Evolutionary conservation across 768 basidiomycete species (phyloP), one percentile per base, ranked within the genome.

Genomic region (Sporobolomyces roseus): DNA sequence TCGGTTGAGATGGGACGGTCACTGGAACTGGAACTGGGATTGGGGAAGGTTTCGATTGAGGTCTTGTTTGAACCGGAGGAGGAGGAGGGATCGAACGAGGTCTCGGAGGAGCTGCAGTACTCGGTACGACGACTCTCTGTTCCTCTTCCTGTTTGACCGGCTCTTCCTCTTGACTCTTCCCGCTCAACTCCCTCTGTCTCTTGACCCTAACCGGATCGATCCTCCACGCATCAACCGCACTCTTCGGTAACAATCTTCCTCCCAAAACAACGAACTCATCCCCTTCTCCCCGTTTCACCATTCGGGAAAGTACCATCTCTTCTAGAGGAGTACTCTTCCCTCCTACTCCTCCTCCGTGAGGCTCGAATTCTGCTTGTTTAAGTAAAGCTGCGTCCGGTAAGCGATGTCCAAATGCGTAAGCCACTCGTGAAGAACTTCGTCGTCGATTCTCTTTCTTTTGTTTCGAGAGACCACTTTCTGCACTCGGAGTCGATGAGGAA

Each of bases 341-440:
- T n/a, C n/a, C n/a, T n/a, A n/a, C n/a, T n/a, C 52, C 46, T 0
- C 71, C 71, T n/a, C 71, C 71, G 32, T 46, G 46, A 13, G 36
- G 66, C 56, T 65, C 71, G n/a, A 72, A 72, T 9, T 68, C 66
- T 7, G 14, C 17, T 19, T 43, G 23, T 1, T 23, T 49, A 4
- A 58, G 29, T 17, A 72, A 63, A 10, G 62, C 45, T 2, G 35
- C 21, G 33, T 68, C 66, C n/a, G 66, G 64, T 8, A 68, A 53
- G 3, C 63, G 59, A 19, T 65, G 60, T 0, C 71, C 71, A 25
- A 72, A 72, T 1, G 71, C 71, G 51, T 65, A 72, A 4, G 35
- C 52, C 53, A 65, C 53, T 16, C 71, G 66, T 10, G 27, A 19
- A 5, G 66, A 65, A 1, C 66, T 62, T 3, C 71, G 27, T 54